Conservation (phyloP, 352 stramenopile species). For the Pythium aristosporum region DNA sequence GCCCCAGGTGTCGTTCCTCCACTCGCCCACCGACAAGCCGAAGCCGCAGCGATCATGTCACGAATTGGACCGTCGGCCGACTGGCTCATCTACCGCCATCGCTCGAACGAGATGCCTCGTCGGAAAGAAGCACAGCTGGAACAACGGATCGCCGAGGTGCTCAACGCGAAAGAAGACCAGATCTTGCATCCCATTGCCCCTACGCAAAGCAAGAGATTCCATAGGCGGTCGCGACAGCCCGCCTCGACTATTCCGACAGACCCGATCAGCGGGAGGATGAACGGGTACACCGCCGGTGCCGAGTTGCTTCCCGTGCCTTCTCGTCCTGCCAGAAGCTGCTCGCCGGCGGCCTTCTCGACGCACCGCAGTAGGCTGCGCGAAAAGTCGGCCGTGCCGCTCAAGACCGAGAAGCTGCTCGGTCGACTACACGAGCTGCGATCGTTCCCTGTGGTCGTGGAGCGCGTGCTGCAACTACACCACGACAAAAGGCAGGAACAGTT, state of each 20-base stretch:
- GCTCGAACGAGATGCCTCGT: constrained; percentile 35
- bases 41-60: constrained; percentile 22
- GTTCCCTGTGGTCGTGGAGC: constrained; percentile 49
- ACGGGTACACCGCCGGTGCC: neutral
- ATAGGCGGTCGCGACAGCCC: neutral
- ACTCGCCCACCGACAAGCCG: constrained; percentile 13
- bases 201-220: neutral
- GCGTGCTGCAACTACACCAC: constrained; percentile 31
- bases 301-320: neutral
- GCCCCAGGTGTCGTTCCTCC: neutral
- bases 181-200: neutral
- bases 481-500: constrained; percentile 14
- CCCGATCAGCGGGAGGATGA: neutral
- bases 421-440: constrained; percentile 57
- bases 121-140: constrained; percentile 46
- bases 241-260: neutral
- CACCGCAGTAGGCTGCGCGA: constrained; percentile 34
- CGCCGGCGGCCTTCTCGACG: constrained; percentile 7
- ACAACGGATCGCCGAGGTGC: constrained; percentile 35
- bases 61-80: constrained; percentile 41
- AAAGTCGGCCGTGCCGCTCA: constrained; percentile 50
- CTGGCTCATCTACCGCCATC: constrained; percentile 64
- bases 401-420: constrained; percentile 47
- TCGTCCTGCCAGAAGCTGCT: neutral
- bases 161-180: constrained; percentile 11